Base-by-base conservation (phyloP, 23 red algal genomes). In the Chondrus crispus region DNA sequence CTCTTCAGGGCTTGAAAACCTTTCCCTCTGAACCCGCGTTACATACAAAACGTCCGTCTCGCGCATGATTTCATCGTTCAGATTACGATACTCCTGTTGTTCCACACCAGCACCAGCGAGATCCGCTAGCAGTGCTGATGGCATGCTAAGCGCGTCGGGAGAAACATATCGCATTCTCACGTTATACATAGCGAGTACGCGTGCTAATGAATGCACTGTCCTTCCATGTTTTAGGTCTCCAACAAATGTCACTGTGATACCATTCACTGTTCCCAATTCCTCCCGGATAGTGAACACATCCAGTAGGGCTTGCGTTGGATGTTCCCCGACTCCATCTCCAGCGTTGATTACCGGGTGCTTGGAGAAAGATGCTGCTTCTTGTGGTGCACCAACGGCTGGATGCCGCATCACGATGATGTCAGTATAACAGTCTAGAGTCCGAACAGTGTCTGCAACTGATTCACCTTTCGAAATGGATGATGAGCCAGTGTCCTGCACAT, bases 221-320 rank as follows among this genome's bases (percentile, higher is more conserved):
- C 97, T 90, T 32, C 94, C 97, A 63, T 99, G 48, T 37, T 92
- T 88, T 22, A 99, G 73, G 41, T 99, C 97, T 12, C 97, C 97
- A 19, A 99, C 94, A 95, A 99, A 99, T 32, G 93, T 96, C 42
- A 99, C 88, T 40, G 90, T 95, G 13, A 99, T 51, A 46, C 91
- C 91, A 62, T 99, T 99, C 29, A 99, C 97, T 76, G 97, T 99
- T 48, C 97, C 97, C 10, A 99, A 93, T 85, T 99, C 97, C 89
- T 99, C 97, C 20, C 97, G 97, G 47, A 99, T 99, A 28, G 97
- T 99, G 47, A 96, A 99, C 43, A 99, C 95, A 80, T 99, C 97
- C 50, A 99, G 58, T 75, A 99, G 78, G 10, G 97, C 94, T 72
- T 99, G 97, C 20, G 97, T 99, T 29, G 97, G 97, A 68, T 99